A percentile compares a stretch with the other conserved stretches of the same genome.
Conservation (phyloP, 768 basidiomycete species). For the Lenzites betulinus region DNA sequence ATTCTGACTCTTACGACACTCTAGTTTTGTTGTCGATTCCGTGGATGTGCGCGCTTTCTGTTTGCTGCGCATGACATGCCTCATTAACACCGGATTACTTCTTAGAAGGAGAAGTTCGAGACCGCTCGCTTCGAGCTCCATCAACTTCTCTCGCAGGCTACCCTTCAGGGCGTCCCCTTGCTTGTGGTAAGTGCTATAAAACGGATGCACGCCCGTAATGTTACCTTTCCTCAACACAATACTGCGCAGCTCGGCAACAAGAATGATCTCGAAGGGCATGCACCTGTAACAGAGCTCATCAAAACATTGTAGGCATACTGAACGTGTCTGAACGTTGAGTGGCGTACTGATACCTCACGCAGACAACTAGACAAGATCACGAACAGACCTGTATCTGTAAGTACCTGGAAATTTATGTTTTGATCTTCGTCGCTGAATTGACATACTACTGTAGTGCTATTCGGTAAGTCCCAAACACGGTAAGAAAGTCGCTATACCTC, state of each 20-base stretch:
- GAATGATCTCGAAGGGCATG: constrained; percentile 80
- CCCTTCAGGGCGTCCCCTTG: constrained; percentile 70
- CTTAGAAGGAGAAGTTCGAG: constrained; percentile 77
- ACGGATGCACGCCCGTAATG: no score
- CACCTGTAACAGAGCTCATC: constrained; percentile 83
- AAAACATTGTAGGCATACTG: constrained; percentile 58
- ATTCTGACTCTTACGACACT: background rate
- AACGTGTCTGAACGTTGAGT: background rate
- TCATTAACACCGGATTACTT: background rate
- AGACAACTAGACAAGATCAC: constrained; percentile 81
- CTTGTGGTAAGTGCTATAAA: constrained; percentile 65
- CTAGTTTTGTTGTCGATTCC: constrained; percentile 91
- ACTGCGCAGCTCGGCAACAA: constrained; percentile 85
- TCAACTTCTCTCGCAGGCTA: constrained; percentile 68
- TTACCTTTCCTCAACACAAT: no score
- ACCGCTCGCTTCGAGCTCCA: constrained; percentile 85
- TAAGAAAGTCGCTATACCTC: background rate
- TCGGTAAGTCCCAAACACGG: constrained; percentile 51
- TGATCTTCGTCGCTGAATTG: background rate
- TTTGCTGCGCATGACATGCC: background rate
- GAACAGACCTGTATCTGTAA: constrained; percentile 82
- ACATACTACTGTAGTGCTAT: constrained; percentile 57
- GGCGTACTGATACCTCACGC: background rate
- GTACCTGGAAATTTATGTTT: constrained; percentile 34
- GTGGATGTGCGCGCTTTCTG: constrained; percentile 63